Conservation (phyloP, 2,329 filamentous ascomycete species). For the Zymoseptoria crescenta region DNA sequence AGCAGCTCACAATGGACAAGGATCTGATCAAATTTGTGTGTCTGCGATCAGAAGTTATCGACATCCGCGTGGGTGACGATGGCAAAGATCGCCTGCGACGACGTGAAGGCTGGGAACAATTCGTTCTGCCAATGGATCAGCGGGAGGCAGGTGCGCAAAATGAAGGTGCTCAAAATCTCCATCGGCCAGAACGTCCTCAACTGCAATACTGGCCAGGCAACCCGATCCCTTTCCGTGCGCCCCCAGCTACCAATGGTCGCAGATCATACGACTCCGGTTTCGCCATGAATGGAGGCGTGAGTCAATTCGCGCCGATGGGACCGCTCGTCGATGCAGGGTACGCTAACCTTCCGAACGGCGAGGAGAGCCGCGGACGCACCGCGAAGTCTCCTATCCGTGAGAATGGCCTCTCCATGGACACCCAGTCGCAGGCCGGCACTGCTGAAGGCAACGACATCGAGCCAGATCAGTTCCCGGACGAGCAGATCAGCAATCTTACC, state of each 20-base stretch:
- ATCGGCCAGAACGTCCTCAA: slow-evolving; percentile 34
- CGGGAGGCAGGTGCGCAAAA: slow-evolving; percentile 68
- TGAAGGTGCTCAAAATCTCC: slow-evolving; percentile 52
- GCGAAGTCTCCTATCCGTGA: slow-evolving; percentile 27
- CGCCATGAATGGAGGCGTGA: slow-evolving; percentile 21
- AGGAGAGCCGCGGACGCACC: slow-evolving; percentile 23
- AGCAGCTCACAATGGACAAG: slow-evolving; percentile 61
- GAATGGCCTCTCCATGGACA: slow-evolving; percentile 13
- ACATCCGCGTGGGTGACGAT: slow-evolving; percentile 68
- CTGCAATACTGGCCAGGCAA: slow-evolving; percentile 15
- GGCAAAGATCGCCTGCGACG: slow-evolving; percentile 70
- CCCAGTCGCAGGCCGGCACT: slow-evolving; percentile 10
- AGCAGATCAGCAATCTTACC: slow-evolving; percentile 45
- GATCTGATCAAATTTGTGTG: slow-evolving; percentile 69
- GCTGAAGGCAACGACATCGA: slow-evolving; percentile 22
- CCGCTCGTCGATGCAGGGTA: slow-evolving; percentile 12
- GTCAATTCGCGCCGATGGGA: slow-evolving; percentile 17
- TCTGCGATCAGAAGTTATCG: slow-evolving; percentile 62
- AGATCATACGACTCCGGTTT: slow-evolving; percentile 22
- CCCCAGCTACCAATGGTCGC: slow-evolving; percentile 22
- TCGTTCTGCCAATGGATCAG: slow-evolving; percentile 63
- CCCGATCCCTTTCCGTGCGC: slow-evolving; percentile 23
- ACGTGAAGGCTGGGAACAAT: slow-evolving; percentile 69
- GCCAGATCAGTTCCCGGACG: slow-evolving; percentile 44
- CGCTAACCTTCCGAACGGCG: slow-evolving; percentile 19